Evolutionary conservation across 2,329 filamentous ascomycete species (phyloP).

Genomic region (Tolypocladium nubicola): DNA sequence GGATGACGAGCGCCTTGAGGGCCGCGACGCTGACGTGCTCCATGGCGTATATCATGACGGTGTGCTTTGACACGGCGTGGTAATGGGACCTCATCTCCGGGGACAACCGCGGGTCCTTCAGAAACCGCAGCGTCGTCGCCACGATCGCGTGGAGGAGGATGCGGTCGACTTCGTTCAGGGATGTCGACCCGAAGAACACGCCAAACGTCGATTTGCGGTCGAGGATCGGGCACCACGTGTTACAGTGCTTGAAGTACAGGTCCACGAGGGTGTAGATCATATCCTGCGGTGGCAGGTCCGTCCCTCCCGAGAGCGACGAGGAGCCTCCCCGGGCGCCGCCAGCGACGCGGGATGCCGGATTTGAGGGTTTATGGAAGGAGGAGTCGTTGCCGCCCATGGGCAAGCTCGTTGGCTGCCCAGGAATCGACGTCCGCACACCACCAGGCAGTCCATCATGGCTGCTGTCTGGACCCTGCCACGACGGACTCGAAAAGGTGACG

Average conservation of each 20-base stretch:
- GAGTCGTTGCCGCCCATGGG: not conserved
- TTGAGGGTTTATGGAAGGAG: not conserved
- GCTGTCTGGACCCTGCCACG: conserved; percentile 13
- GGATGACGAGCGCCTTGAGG: conserved; percentile 28
- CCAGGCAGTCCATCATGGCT: conserved; percentile 15
- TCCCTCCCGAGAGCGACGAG: conserved; percentile 25
- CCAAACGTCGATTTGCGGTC: conserved; percentile 31
- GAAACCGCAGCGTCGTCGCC: conserved; percentile 29
- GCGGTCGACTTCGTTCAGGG: conserved; percentile 26
- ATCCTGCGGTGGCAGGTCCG: conserved; percentile 47
- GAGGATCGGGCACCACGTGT: conserved; percentile 43
- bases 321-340: conserved; percentile 10
- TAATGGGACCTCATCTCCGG: conserved; percentile 26
- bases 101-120: conserved; percentile 26
- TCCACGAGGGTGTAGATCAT: conserved; percentile 49
- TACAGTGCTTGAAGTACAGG: conserved; percentile 54
- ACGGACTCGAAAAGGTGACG: conserved; percentile 23
- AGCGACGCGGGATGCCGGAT: not conserved
- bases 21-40: conserved; percentile 28
- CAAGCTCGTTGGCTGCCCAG: not conserved
- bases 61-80: conserved; percentile 25
- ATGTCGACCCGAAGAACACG: conserved; percentile 28
- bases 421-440: conserved; percentile 4
- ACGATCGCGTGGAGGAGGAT: conserved; percentile 33
- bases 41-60: conserved; percentile 30